Base-by-base conservation (phyloP, 129 eudicot species). In the Lactuca saligna region DNA sequence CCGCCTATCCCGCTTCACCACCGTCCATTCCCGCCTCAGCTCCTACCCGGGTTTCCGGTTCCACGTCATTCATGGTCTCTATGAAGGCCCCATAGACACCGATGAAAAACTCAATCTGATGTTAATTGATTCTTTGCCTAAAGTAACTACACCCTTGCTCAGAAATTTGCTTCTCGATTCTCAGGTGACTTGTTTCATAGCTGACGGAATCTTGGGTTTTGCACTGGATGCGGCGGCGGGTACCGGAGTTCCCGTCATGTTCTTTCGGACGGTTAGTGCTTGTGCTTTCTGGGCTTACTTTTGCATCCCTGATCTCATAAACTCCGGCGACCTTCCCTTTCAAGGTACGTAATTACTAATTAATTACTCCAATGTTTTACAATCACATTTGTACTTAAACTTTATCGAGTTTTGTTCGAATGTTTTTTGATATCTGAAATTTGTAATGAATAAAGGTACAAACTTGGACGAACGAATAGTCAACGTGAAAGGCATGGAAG, bases 251-350 rank as follows among this genome's bases (percentile, higher is more conserved):
- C 86, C 95, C 0, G 54, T 90, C 1, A 7, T 84, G 32, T 80
- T 61, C 55, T 83, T 87, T 5, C 65, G 79, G 39, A 87, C 97
- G 7, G 58, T 87, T 33, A 82, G 95, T 44, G 84, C 87, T 17
- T 79, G 84, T 57, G 73, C 84, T 37, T 66, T 90, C 53, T 87
- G 97, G 95, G 69, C 83, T 48, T 80, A 65, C 57, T 82, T 85
- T 39, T 72, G 79, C 17, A 66, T 82, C 39, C 87, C 84, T 11
- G 61, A 78, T 15, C 87, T 90, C 8, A 78, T 80, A 54, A 62
- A 81, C 38, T 61, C 82, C 7, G 91, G 84, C 29, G 85, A 90
- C 31, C 54, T 87, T 68, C 97, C 97, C 3, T 81, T 90, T 44
- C 5, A 55, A 59, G 86, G 88, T 78, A 39, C 15, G 60, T 66